Evolutionary conservation across 352 stramenopile genomes (phyloP).

Genomic region (Phytophthora hybrid): DNA sequence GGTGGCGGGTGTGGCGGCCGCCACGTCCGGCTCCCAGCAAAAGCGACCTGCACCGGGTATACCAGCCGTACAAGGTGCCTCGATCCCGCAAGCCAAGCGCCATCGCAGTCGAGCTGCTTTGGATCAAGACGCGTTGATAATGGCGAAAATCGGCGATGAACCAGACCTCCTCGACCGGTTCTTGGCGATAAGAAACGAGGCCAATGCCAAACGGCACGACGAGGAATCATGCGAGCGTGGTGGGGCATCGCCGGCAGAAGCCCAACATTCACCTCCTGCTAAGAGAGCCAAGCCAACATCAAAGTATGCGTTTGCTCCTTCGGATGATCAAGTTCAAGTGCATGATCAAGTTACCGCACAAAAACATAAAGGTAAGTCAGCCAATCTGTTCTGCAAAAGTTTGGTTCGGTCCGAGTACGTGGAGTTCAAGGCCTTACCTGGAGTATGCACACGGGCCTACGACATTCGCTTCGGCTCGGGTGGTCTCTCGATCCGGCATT

Average conservation of each 20-base stretch:
- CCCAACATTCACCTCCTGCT: background rate
- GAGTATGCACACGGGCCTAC: background rate
- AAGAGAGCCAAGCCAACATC: background rate
- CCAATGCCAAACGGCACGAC: background rate
- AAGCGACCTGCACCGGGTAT: background rate
- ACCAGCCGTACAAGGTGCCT: background rate
- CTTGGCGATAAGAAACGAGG: background rate
- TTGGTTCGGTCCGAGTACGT: slow-evolving; percentile 15
- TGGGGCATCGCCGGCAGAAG: background rate
- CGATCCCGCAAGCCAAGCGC: background rate
- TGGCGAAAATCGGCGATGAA: slow-evolving; percentile 10
- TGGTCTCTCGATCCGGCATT: slow-evolving; percentile 6
- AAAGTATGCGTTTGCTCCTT: slow-evolving; percentile 15
- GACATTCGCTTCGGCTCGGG: slow-evolving; percentile 8
- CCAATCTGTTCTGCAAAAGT: slow-evolving; percentile 2
- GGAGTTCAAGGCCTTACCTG: slow-evolving; percentile 8
- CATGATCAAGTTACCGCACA: slow-evolving; percentile 3
- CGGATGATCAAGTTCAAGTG: slow-evolving; percentile 7
- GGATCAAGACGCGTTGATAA: slow-evolving; percentile 11
- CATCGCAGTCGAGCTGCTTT: background rate
- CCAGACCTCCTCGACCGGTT: slow-evolving; percentile 13
- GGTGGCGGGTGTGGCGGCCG: background rate
- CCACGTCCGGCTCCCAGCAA: background rate
- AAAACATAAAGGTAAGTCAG: slow-evolving; percentile 19
- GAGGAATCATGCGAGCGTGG: background rate